phyloP scores from a whole-genome alignment of 2,329 filamentous ascomycete genomes.

The Xylaria sp. region DNA sequence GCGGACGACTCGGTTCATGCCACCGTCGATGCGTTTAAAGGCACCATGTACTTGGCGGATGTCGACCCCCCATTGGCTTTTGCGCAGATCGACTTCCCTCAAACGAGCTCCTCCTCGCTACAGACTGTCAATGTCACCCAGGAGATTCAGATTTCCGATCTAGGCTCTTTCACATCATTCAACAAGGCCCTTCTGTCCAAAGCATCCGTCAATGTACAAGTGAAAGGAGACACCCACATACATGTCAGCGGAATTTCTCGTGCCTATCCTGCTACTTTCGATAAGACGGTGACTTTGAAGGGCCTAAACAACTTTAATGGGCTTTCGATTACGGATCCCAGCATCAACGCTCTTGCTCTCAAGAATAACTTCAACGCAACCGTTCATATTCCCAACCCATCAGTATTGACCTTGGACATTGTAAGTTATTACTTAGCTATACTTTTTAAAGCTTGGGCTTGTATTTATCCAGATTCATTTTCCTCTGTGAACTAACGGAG shows the following conservation, averaged over 20 bases:
- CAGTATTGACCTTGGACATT: slow-evolving; percentile 71
- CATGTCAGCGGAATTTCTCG: slow-evolving; percentile 61
- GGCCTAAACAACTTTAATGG: slow-evolving; percentile 67
- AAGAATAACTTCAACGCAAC: slow-evolving; percentile 70
- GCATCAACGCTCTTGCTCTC: slow-evolving; percentile 55
- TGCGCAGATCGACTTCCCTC: slow-evolving; percentile 61
- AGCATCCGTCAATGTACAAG: slow-evolving; percentile 60
- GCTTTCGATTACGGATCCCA: slow-evolving; percentile 61
- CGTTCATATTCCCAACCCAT: slow-evolving; percentile 71
- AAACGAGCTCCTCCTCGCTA: slow-evolving; percentile 60
- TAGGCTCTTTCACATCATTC: slow-evolving; percentile 63
- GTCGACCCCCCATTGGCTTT: slow-evolving; percentile 59
- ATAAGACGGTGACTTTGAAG: slow-evolving; percentile 63
- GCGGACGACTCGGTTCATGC: slow-evolving; percentile 64
- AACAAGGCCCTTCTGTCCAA: slow-evolving; percentile 64
- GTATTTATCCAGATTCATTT: slow-evolving; percentile 28
- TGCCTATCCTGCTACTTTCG: slow-evolving; percentile 63
- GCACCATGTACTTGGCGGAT: slow-evolving; percentile 66
- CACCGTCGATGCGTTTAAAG: slow-evolving; percentile 61
- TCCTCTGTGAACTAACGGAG: neutral
- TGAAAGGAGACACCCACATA: slow-evolving; percentile 63
- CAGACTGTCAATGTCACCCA: slow-evolving; percentile 65
- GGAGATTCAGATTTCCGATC: slow-evolving; percentile 57
- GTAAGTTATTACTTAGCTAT: slow-evolving; percentile 53
- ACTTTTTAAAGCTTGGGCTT: neutral